A percentile compares a stretch with the other conserved stretches of the same genome.
Conservation (phyloP, 441 rosid genomes). For the Pelargonium citronellum region DNA sequence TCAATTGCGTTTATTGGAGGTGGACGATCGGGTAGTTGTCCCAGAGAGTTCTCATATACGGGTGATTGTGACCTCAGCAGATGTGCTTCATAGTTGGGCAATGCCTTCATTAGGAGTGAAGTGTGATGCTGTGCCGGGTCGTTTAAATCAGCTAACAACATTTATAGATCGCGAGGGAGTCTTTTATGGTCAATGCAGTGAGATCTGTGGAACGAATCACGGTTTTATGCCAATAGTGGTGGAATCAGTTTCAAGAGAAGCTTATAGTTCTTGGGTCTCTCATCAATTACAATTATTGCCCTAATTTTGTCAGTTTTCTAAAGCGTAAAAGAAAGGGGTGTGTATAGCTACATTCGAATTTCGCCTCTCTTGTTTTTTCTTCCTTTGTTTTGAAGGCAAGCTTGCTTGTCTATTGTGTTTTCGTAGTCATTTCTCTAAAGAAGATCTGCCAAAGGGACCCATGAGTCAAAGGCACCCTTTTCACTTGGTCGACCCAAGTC, state of each 20-base stretch:
- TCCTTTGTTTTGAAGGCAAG: too few relatives aligned
- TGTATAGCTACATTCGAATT: too few relatives aligned
- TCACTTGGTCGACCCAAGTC: not conserved
- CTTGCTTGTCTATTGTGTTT: too few relatives aligned
- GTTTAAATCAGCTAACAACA: not conserved
- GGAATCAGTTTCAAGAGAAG: not conserved
- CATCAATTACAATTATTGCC: not conserved
- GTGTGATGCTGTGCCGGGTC: not conserved
- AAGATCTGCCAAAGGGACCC: too few relatives aligned
- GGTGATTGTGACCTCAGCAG: not conserved
- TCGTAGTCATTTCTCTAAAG: too few relatives aligned
- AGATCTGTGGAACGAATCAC: not conserved
- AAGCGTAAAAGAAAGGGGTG: too few relatives aligned
- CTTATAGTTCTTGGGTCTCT: not conserved
- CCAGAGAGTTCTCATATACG: not conserved
- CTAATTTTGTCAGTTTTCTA: too few relatives aligned
- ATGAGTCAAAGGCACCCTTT: not conserved
- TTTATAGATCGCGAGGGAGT: not conserved
- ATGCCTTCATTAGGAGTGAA: conserved; percentile 3
- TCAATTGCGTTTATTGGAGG: too few relatives aligned
- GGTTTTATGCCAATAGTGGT: not conserved
- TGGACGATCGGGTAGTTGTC: not conserved
- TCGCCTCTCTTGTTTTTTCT: too few relatives aligned
- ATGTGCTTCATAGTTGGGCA: not conserved
- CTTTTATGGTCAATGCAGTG: conserved; percentile 2